Evolutionary conservation across 1,139 yeast species (phyloP).

Genomic region (Candida glucosophila): DNA sequence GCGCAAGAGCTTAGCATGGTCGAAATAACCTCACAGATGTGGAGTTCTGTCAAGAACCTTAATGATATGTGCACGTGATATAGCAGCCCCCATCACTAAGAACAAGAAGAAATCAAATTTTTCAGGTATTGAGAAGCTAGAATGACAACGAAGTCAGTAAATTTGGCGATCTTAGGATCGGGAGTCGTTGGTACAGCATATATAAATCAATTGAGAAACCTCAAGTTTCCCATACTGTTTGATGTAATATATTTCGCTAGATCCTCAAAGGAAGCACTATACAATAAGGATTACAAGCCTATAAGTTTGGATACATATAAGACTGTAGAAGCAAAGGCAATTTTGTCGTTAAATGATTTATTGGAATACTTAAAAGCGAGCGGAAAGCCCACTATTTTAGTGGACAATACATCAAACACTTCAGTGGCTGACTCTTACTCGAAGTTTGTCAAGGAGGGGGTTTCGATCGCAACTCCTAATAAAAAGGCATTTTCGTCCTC

Average conservation of each 20-base stretch:
- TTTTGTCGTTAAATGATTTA: constrained; percentile 51
- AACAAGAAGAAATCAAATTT: no score
- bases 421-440: constrained; percentile 73
- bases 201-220: constrained; percentile 54
- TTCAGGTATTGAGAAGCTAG: no score
- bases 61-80: no score
- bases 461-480: constrained; percentile 95
- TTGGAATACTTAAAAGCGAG: constrained; percentile 56
- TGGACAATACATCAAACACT: constrained; percentile 89
- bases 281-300: constrained; percentile 62
- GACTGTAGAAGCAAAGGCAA: constrained; percentile 38
- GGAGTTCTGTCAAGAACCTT: no score
- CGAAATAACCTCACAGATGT: no score
- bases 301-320: constrained; percentile 57
- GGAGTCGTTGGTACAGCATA: constrained; percentile 95
- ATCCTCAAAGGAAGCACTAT: constrained; percentile 55
- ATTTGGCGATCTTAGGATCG: constrained; percentile 79
- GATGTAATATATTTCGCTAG: constrained; percentile 78
- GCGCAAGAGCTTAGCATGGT: no score
- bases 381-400: constrained; percentile 68
- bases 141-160: constrained; percentile 55
- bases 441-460: constrained; percentile 60
- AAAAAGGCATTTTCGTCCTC: constrained; percentile 94
- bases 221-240: constrained; percentile 50
- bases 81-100: no score